Conservation (phyloP, 177 flowering plant genomes). For the Vitis hybrid region DNA sequence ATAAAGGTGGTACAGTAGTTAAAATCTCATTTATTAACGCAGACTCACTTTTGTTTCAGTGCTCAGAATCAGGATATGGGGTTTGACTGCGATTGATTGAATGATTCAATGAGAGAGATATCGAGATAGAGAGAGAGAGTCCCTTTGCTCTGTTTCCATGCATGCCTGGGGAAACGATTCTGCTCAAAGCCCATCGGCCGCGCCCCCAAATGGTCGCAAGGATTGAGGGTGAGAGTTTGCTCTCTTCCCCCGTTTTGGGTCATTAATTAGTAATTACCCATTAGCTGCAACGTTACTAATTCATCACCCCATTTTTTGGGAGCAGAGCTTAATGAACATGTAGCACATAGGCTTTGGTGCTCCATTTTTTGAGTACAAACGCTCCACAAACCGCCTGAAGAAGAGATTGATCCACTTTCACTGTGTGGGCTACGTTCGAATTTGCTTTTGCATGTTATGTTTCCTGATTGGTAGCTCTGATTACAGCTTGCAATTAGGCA, state of each 20-base stretch:
- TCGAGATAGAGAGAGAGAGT: background rate
- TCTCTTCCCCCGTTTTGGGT: too few species aligned
- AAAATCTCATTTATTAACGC: background rate
- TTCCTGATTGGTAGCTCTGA: conserved; percentile 4
- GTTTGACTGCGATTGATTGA: conserved; percentile 10
- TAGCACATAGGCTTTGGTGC: too few species aligned
- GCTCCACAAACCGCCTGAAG: too few species aligned
- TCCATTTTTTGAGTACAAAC: too few species aligned
- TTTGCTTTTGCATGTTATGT: background rate
- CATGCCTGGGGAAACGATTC: background rate
- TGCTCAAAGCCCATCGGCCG: background rate
- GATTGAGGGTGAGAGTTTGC: too few species aligned
- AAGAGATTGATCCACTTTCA: background rate
- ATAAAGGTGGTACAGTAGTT: background rate
- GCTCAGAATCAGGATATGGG: conserved; percentile 7
- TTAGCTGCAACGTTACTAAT: too few species aligned
- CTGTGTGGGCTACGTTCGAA: background rate
- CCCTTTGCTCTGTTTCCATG: background rate
- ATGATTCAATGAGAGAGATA: background rate
- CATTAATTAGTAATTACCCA: too few species aligned
- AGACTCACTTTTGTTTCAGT: conserved; percentile 12
- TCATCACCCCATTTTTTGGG: too few species aligned
- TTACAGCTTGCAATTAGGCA: background rate
- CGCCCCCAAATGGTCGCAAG: too few species aligned
- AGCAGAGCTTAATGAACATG: too few species aligned